A percentile compares a stretch with the other conserved stretches of the same genome.
phyloP scores from a whole-genome alignment of 768 basidiomycete species.

The Clathrus columnatus region DNA sequence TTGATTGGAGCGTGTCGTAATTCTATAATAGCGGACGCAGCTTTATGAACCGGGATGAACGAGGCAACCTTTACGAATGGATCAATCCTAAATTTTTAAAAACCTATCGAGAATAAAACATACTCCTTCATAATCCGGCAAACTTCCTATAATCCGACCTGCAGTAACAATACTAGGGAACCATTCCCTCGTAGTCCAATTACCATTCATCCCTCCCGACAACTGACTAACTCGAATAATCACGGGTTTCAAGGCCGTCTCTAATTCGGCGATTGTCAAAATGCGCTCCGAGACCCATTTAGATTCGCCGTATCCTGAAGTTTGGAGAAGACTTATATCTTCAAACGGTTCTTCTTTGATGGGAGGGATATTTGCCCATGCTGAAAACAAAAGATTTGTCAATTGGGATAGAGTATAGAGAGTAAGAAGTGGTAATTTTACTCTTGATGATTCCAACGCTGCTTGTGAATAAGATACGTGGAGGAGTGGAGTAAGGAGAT shows the following conservation, averaged over 20 bases:
- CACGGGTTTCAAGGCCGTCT: slow-evolving; percentile 19
- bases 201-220: slow-evolving; percentile 12
- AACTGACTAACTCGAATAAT: slow-evolving; percentile 15
- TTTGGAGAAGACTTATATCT: slow-evolving; percentile 21
- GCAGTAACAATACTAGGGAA: slow-evolving; percentile 11
- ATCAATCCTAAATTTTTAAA: background rate
- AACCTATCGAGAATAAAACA: background rate
- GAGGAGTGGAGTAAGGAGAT: slow-evolving; percentile 6
- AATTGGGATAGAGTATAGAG: background rate
- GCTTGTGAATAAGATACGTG: slow-evolving; percentile 11
- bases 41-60: slow-evolving; percentile 20
- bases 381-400: slow-evolving; percentile 3
- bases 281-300: slow-evolving; percentile 17
- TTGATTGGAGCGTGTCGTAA: slow-evolving; percentile 13
- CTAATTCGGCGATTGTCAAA: slow-evolving; percentile 8
- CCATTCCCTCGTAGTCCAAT: slow-evolving; percentile 15
- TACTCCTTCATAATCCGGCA: slow-evolving; percentile 6
- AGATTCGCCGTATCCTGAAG: slow-evolving; percentile 5
- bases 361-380: slow-evolving; percentile 8
- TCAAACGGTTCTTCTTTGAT: slow-evolving; percentile 9
- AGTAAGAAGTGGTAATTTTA: background rate
- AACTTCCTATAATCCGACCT: background rate
- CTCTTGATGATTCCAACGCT: slow-evolving; percentile 6
- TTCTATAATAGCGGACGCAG: slow-evolving; percentile 18
- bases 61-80: slow-evolving; percentile 15